Evolutionary conservation across 2,329 filamentous ascomycete species (phyloP).

Genomic region (Fusarium brevicatenulatum): DNA sequence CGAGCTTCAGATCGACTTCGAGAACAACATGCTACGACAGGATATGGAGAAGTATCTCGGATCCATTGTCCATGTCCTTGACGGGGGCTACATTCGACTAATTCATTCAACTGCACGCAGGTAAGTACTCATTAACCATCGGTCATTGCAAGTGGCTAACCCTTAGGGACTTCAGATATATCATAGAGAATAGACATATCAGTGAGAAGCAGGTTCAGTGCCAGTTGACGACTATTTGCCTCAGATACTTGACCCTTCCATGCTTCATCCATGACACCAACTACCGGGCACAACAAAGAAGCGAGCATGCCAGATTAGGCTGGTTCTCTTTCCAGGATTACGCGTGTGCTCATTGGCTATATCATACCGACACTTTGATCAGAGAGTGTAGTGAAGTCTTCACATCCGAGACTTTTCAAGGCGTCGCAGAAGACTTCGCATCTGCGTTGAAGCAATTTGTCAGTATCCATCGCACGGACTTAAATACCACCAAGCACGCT

Average conservation of each 20-base stretch:
- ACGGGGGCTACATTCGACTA: not conserved
- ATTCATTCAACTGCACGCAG: constrained; percentile 1
- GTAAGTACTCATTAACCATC: fast-evolving
- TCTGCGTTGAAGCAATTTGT: not conserved
- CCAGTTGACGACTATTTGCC: not conserved
- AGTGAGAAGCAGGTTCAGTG: not conserved
- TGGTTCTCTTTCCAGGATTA: constrained; percentile 18
- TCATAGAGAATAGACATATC: not conserved
- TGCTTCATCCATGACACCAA: not conserved
- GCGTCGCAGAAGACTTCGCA: fast-evolving
- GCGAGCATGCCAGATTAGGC: fast-evolving
- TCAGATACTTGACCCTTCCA: not conserved
- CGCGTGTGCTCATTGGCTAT: not conserved
- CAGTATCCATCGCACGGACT: fast-evolving
- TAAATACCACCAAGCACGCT: fast-evolving
- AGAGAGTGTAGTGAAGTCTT: not conserved
- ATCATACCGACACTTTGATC: not conserved
- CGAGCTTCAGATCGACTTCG: not conserved
- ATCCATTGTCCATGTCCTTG: not conserved
- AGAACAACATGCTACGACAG: not conserved
- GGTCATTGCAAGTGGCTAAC: fast-evolving
- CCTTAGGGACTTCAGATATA: fast-evolving
- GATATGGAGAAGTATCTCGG: constrained; percentile 8
- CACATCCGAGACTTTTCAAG: fast-evolving
- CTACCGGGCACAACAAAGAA: not conserved